A percentile compares a stretch with the other conserved stretches of the same genome.
Conservation (phyloP, 495 filamentous ascomycete genomes). For the Ramalina intermedia region DNA sequence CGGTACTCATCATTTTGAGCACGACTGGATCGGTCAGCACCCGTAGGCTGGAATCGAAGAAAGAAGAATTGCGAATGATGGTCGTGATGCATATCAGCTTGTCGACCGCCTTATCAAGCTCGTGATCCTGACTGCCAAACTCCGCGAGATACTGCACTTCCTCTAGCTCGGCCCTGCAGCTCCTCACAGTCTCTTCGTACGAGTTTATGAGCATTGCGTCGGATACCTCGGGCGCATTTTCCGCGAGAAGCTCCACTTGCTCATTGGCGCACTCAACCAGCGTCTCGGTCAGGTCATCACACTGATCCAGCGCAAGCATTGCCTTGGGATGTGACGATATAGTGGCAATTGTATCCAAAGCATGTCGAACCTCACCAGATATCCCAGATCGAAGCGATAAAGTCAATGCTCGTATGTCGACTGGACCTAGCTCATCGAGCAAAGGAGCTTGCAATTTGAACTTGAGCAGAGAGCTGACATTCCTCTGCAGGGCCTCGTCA, state of each 20-base stretch:
- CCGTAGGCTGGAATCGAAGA: constrained; percentile 58
- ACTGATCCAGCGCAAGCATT: constrained; percentile 53
- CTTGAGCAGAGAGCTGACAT: constrained; percentile 47
- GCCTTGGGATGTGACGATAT: constrained; percentile 49
- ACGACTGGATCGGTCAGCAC: constrained; percentile 58
- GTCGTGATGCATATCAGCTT: constrained; percentile 82
- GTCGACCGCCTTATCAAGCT: constrained; percentile 76
- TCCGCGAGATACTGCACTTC: constrained; percentile 51
- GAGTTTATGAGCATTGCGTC: constrained; percentile 65
- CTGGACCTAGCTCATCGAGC: constrained; percentile 64
- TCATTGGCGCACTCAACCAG: constrained; percentile 84
- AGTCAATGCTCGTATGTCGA: constrained; percentile 84
- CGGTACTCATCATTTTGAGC: constrained; percentile 62
- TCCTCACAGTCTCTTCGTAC: constrained; percentile 78
- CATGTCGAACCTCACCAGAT: constrained; percentile 70
- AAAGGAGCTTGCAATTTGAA: constrained; percentile 58
- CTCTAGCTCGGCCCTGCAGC: constrained; percentile 55
- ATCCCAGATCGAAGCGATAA: constrained; percentile 89
- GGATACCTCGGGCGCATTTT: constrained; percentile 68
- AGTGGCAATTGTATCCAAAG: constrained; percentile 67
- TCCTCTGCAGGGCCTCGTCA: constrained; percentile 30
- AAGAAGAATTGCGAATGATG: constrained; percentile 85
- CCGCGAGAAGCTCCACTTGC: constrained; percentile 62
- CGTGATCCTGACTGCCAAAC: constrained; percentile 66
- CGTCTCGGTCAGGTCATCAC: constrained; percentile 78